Base-by-base conservation (phyloP, 305 asterid genomes). In the Fraxinus velutina region DNA sequence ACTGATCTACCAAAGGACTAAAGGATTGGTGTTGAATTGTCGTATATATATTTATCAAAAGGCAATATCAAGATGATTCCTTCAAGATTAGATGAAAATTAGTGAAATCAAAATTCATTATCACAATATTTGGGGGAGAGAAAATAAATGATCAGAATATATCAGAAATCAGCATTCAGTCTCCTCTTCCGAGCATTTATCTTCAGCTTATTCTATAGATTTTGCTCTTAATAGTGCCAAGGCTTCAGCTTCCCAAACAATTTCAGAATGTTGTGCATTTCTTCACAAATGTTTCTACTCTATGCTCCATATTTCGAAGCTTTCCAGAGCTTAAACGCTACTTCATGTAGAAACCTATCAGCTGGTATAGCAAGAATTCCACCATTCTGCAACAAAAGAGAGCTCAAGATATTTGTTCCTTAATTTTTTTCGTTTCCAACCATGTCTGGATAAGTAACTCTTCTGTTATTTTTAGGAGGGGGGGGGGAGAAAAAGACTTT, bases 251-350 rank as follows among this genome's bases (percentile, higher is more conserved):
- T 39, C 47, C 55, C 17, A 13, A 44, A 44, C 55, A 44, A 44
- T 10, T 44, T 8, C 17, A 44, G 55, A 44, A 44, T 44, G 5
- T 44, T 44, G 17, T 12, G 4, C 17, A 2, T 12, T 44, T 44
- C 55, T 52, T 52, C 64, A 0, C 64, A 4, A 52, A 17, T 15
- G 24, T 10, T 76, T 73, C 79, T 73, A 47, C 79, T 80, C 93
- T 91, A 95, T 37, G 99, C 99, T 50, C 99, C 98, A 57, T 95
- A 95, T 71, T 95, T 95, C 21, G 98, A 98, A 76, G 98, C 92
- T 90, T 92, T 95, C 99, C 98, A 93, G 47, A 95, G 92, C 89
- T 92, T 95, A 80, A 95, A 95, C 8, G 98, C 95, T n/a, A 92
- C 93, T 87, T 95, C 99, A 39, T 95, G 93, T 15, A 95, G 62